Percentiles rank a stretch among this genome's conserved stretches.
Evolutionary conservation across 257 asterid species (phyloP).

Genomic region (Buddleja alternifolia): DNA sequence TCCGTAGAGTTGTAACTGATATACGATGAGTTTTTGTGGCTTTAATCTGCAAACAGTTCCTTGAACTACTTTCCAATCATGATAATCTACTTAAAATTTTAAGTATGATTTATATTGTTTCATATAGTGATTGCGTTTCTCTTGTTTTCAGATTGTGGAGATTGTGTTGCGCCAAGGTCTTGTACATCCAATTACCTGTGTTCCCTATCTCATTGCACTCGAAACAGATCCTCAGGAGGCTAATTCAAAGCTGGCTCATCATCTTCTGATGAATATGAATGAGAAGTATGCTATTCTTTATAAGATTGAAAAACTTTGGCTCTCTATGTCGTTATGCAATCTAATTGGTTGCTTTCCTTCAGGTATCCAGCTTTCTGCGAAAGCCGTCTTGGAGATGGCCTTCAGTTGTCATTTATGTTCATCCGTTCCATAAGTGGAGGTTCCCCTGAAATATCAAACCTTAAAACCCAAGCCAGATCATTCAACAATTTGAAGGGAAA

Average conservation of each 20-base stretch:
- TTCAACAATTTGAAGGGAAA: constrained; percentile 59
- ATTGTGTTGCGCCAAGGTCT: constrained; percentile 98
- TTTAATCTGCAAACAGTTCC: constrained; percentile 20
- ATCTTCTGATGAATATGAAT: constrained; percentile 92
- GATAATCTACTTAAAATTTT: neutral
- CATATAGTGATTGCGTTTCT: constrained; percentile 28
- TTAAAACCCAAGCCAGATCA: constrained; percentile 49
- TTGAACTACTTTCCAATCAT: neutral
- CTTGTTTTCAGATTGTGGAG: constrained; percentile 73
- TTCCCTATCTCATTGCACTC: constrained; percentile 95
- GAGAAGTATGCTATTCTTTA: constrained; percentile 66
- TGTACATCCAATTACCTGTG: constrained; percentile 98
- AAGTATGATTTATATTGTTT: neutral
- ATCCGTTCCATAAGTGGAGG: constrained; percentile 71
- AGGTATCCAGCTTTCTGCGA: constrained; percentile 98
- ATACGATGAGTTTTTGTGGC: neutral
- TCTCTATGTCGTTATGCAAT: constrained; percentile 20
- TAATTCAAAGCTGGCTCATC: constrained; percentile 88
- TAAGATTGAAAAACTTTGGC: constrained; percentile 9
- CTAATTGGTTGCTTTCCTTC: constrained; percentile 40
- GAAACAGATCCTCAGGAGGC: constrained; percentile 90
- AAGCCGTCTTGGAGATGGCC: constrained; percentile 98
- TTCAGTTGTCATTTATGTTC: constrained; percentile 85
- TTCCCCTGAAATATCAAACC: constrained; percentile 43
- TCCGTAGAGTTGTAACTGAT: neutral